Percentiles rank a stretch among this genome's conserved stretches.
Conservation (phyloP, 2,329 filamentous ascomycete species). For the Chaetomiaceae sp. region DNA sequence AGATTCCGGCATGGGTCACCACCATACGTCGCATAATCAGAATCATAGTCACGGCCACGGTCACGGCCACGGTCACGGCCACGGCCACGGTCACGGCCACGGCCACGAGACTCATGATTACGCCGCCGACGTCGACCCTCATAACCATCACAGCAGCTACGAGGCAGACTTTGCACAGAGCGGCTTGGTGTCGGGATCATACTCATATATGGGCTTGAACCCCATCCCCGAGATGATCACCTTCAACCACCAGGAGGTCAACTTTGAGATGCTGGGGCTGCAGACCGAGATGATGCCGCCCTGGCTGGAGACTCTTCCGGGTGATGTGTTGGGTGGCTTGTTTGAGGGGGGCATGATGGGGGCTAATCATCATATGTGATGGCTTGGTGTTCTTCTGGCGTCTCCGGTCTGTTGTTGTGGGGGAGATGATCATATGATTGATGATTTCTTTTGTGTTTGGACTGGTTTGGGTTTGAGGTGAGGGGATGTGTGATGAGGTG, state of each 20-base stretch:
- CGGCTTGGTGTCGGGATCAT: conserved; percentile 26
- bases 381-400: neutral
- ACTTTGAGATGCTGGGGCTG: conserved; percentile 61
- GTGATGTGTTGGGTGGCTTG: conserved; percentile 56
- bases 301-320: conserved; percentile 70
- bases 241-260: conserved; percentile 72
- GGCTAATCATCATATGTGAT: conserved; percentile 17
- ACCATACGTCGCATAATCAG: conserved; percentile 10
- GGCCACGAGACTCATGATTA: no score
- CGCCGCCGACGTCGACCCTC: conserved; percentile 4
- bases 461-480: no score
- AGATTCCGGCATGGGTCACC: conserved; percentile 27
- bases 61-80: neutral
- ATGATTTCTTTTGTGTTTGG: neutral
- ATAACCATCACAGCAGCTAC: neutral
- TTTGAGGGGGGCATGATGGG: conserved; percentile 36
- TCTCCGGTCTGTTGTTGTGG: neutral
- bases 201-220: conserved; percentile 31
- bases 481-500: no score
- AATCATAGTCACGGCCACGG: neutral
- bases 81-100: neutral
- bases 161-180: conserved; percentile 27
- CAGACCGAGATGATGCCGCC: conserved; percentile 61
- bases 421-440: neutral
- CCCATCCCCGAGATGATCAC: conserved; percentile 51